These are phyloP conservation scores for Chaetoceros muelleri DNA, from an alignment of 108 stramenopile species.

Conservation along the genomic window DNA sequence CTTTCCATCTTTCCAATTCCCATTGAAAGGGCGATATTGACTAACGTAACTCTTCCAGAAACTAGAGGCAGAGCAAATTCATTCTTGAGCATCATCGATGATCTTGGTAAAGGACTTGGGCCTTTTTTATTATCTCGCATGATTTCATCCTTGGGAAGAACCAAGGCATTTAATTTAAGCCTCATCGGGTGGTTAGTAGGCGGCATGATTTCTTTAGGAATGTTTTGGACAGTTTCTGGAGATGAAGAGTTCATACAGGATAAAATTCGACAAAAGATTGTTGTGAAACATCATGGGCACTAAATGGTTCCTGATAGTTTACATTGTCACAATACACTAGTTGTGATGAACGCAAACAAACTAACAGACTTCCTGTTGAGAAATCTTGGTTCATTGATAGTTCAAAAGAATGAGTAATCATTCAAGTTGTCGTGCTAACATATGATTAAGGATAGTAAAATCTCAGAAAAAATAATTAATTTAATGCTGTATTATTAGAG, in stretches of 20 bases:
- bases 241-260: conserved; percentile 28
- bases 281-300: too few relatives aligned
- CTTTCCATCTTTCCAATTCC: conserved; percentile 27
- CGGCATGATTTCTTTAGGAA: conserved; percentile 19
- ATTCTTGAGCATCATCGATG: conserved; percentile 33
- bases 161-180: conserved; percentile 29
- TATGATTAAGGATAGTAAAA: too few relatives aligned
- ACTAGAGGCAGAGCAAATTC: conserved; percentile 30
- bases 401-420: too few relatives aligned
- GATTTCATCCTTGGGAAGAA: conserved; percentile 25
- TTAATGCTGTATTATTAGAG: too few relatives aligned
- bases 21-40: conserved; percentile 30
- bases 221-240: conserved; percentile 13
- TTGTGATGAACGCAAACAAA: too few relatives aligned
- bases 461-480: too few relatives aligned
- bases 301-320: too few relatives aligned
- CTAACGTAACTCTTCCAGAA: conserved; percentile 39
- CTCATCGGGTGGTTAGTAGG: conserved; percentile 38
- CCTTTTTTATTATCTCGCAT: conserved; percentile 31
- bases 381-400: too few relatives aligned
- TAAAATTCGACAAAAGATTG: conserved; percentile 11
- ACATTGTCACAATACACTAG: too few relatives aligned
- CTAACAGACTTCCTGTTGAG: too few relatives aligned
- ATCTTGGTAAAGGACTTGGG: conserved; percentile 46
- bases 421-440: too few relatives aligned